Conservation (phyloP, 305 asterid species). For the Fraxinus ornus region DNA sequence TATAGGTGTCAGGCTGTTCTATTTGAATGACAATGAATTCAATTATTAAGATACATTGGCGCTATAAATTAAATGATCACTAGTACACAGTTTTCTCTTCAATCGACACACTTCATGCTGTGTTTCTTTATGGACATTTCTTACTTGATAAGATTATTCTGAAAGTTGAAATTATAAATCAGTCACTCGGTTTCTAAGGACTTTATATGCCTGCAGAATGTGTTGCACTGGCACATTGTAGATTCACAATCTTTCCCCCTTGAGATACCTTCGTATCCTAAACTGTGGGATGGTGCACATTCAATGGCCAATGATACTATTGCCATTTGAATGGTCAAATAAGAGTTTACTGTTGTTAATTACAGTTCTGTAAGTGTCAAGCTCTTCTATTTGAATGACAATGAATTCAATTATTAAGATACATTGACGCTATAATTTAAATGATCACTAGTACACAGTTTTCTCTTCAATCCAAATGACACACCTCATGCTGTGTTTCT, state of each 20-base stretch:
- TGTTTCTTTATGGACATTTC: not conserved
- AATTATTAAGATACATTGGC: not conserved
- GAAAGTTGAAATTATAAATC: not conserved
- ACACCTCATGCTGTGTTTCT: not conserved
- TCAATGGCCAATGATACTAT: not conserved
- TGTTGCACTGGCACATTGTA: constrained; percentile 97
- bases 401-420: not conserved
- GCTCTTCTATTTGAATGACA: not conserved
- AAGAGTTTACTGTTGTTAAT: not conserved
- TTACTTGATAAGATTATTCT: not conserved
- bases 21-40: not conserved
- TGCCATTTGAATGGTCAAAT: not conserved
- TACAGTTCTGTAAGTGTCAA: not conserved
- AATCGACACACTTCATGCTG: not conserved
- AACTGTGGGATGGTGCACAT: no score
- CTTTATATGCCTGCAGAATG: constrained; percentile 53
- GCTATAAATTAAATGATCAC: not conserved
- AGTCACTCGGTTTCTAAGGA: not conserved
- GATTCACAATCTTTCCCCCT: constrained; percentile 97
- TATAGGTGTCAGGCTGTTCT: not conserved
- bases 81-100: not conserved
- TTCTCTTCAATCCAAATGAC: not conserved
- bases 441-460: not conserved
- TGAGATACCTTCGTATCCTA: constrained; percentile 5
- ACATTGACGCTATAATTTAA: not conserved